Percentiles rank a stretch among this genome's conserved stretches.
phyloP scores from a whole-genome alignment of 192 early-diverging fungal genomes.

The Diversispora eburnea region DNA sequence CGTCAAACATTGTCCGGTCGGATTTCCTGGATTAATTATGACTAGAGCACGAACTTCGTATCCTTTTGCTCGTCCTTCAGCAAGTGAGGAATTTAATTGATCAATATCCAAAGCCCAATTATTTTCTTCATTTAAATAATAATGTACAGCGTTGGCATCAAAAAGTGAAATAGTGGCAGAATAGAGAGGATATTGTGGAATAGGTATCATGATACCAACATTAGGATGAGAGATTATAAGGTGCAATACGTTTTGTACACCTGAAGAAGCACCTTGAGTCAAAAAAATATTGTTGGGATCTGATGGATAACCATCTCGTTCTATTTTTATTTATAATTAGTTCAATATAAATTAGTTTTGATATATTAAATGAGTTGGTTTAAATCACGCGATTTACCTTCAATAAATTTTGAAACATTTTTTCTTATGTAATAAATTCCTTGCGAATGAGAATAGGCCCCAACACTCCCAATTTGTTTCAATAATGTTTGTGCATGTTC shows the following conservation, averaged over 20 bases:
- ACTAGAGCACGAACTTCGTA: constrained; percentile 89
- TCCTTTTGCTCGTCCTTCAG: constrained; percentile 62
- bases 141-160: constrained; percentile 84
- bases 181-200: constrained; percentile 99
- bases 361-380: too few species aligned
- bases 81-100: constrained; percentile 64
- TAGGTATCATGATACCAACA: constrained; percentile 97
- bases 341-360: neutral
- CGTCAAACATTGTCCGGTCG: constrained; percentile 86
- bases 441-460: constrained; percentile 95
- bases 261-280: constrained; percentile 91
- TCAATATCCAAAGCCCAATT: constrained; percentile 75
- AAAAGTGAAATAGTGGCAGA: constrained; percentile 85
- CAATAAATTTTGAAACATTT: constrained; percentile 88
- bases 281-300: constrained; percentile 84
- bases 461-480: constrained; percentile 68
- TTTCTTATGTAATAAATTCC: constrained; percentile 81
- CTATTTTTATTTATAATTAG: constrained; percentile 19
- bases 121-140: constrained; percentile 84
- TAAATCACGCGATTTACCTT: constrained; percentile 29
- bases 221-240: constrained; percentile 71
- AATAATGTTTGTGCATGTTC: constrained; percentile 74
- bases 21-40: constrained; percentile 99
- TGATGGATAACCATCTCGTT: constrained; percentile 88
- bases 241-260: constrained; percentile 89